Conservation (phyloP, 2,329 filamentous ascomycete genomes). For the Fusarium sp. region DNA sequence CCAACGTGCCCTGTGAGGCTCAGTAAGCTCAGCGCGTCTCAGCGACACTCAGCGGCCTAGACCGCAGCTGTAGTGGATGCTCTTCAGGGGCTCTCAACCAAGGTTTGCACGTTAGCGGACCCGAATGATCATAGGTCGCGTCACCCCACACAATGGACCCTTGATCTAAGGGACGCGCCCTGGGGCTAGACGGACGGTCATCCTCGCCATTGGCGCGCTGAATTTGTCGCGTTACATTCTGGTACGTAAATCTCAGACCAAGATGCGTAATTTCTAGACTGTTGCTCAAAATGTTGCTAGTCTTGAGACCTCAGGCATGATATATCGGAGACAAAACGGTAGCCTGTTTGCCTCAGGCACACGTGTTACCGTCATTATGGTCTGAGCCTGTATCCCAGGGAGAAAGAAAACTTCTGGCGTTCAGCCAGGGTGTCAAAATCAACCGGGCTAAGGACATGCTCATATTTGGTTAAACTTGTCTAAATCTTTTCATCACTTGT, state of each 20-base stretch:
- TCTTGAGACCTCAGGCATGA: slow-evolving; percentile 37
- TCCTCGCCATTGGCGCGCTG: slow-evolving; percentile 1
- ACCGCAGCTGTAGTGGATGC: slow-evolving; percentile 21
- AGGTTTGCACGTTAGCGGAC: slow-evolving; percentile 5
- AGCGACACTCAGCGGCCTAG: slow-evolving; percentile 20
- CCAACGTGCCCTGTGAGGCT: slow-evolving; percentile 32
- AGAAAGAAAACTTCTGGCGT: not conserved
- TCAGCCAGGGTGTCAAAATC: not conserved
- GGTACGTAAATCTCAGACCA: slow-evolving; percentile 39
- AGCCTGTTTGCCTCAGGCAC: slow-evolving; percentile 46
- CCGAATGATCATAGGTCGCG: slow-evolving; percentile 17
- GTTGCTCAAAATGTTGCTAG: not conserved
- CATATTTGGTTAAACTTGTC: fast-evolving
- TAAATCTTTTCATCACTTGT: not conserved
- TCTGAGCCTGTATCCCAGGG: slow-evolving; percentile 24
- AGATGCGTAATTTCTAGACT: slow-evolving; percentile 34
- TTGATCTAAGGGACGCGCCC: slow-evolving; percentile 24
- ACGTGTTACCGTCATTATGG: slow-evolving; percentile 25
- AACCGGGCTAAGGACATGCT: not conserved
- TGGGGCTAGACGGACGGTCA: slow-evolving; percentile 11
- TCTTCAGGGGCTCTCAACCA: slow-evolving; percentile 29
- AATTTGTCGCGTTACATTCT: not conserved
- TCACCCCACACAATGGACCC: slow-evolving; percentile 34
- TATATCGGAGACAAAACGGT: slow-evolving; percentile 9
- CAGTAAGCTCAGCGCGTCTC: slow-evolving; percentile 19